Evolutionary conservation across 768 basidiomycete genomes (phyloP), one percentile per base, ranked within the genome.

Genomic region (Rhizopogon roseolus): DNA sequence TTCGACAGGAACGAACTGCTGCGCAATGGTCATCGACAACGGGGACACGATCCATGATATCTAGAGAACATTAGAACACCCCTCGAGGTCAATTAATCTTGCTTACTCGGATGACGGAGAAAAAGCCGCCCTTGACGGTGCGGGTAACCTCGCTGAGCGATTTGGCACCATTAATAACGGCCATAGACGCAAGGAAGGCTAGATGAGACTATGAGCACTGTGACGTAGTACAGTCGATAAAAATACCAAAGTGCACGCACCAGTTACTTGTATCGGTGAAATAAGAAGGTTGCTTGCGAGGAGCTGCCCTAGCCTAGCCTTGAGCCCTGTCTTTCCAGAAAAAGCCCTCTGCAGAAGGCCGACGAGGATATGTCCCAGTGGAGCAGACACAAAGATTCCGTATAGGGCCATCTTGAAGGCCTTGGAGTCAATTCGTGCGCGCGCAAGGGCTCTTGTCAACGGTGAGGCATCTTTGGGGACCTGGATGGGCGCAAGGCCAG

Each of bases 391-490:
- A 60, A 88, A 76, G 72, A 88, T 83, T 55, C 93, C 93, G 64
- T 92, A 93, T 19, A 86, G 48, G 1, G 82, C 88, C 86, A 94
- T 91, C 69, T 94, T 92, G 61, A 88, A 52, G 6, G 93, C 89
- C 61, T 84, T 87, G 56, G 73, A 54, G 64, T 90, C 77, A 49
- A 93, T 68, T 65, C 88, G 84, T 5, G 73, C 72, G 44, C 69
- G 73, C 5, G 80, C 82, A 45, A 88, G 77, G 16, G 73, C 64
- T 58, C 80, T 82, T 49, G 76, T 61, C 57, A 82, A 62, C 22
- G 74, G 57, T 2, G 86, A 76, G 1, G 82, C 80, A 73, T 82
- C 71, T 57, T 82, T 82, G 34, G 78, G 57, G 7, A 79, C 72
- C 38, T 68, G 69, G 42, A 67, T 75, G 8, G 76, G 71, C 6